Conservation (phyloP, 1,284 basidiomycete species). For the Meira nashicola region DNA sequence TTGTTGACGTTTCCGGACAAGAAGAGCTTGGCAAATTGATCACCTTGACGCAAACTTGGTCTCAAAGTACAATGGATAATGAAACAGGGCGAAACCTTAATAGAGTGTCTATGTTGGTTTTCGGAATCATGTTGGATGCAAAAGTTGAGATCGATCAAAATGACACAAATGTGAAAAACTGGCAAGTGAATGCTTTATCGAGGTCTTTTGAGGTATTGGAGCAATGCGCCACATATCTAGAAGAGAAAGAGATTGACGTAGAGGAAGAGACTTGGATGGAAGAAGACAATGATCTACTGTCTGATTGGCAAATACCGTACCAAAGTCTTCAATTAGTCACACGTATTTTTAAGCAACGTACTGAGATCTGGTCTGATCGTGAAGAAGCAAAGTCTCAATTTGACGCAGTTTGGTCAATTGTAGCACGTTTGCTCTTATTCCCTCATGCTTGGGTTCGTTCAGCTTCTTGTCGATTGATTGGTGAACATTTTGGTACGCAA, state of each 20-base stretch:
- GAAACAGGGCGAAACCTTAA: conserved; percentile 61
- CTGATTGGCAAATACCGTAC: conserved; percentile 80
- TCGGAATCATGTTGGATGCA: conserved; percentile 33
- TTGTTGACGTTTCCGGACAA: conserved; percentile 67
- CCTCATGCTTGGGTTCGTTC: conserved; percentile 92
- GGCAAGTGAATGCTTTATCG: conserved; percentile 16
- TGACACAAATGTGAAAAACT: not conserved
- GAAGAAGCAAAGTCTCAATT: not conserved
- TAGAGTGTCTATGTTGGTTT: conserved; percentile 67
- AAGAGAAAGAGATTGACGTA: conserved; percentile 20
- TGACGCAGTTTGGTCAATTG: conserved; percentile 34
- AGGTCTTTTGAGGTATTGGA: conserved; percentile 20
- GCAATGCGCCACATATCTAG: conserved; percentile 33
- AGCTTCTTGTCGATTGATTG: conserved; percentile 72
- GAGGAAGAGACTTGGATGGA: not conserved
- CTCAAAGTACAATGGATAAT: conserved; percentile 60
- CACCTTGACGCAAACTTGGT: conserved; percentile 77
- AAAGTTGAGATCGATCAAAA: not conserved
- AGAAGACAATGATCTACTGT: conserved; percentile 26
- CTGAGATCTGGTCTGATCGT: not conserved
- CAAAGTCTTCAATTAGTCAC: conserved; percentile 67
- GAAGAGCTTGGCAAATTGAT: conserved; percentile 63
- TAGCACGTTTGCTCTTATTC: conserved; percentile 71
- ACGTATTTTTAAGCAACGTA: conserved; percentile 56
- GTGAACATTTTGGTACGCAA: conserved; percentile 62